Evolutionary conservation across 1,284 basidiomycete species (phyloP).

Genomic region (Pascua guehoae): DNA sequence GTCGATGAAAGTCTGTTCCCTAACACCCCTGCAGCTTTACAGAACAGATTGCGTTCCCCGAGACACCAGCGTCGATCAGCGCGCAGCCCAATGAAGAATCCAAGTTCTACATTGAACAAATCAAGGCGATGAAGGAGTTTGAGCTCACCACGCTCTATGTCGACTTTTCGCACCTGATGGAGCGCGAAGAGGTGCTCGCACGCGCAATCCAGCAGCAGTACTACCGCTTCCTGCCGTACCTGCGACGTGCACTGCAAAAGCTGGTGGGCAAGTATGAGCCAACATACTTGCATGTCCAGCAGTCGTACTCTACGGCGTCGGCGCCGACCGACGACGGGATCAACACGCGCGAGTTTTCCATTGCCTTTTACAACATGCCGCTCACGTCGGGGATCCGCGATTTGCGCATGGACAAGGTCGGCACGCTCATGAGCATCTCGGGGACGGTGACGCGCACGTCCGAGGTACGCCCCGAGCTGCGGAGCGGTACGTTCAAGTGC

Average conservation of each 20-base stretch:
- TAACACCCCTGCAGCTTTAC: slow-evolving; percentile 62
- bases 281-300: slow-evolving; percentile 87
- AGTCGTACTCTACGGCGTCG: slow-evolving; percentile 35
- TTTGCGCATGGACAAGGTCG: slow-evolving; percentile 86
- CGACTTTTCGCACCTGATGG: slow-evolving; percentile 86
- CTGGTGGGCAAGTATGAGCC: slow-evolving; percentile 84
- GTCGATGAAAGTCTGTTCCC: not conserved
- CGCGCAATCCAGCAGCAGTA: slow-evolving; percentile 91
- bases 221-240: slow-evolving; percentile 92
- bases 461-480: slow-evolving; percentile 92
- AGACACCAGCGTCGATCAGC: slow-evolving; percentile 69
- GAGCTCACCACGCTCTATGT: slow-evolving; percentile 93
- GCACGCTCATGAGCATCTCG: slow-evolving; percentile 85
- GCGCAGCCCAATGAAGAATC: slow-evolving; percentile 45
- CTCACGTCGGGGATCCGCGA: slow-evolving; percentile 94
- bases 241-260: slow-evolving; percentile 83
- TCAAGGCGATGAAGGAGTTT: slow-evolving; percentile 87
- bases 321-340: slow-evolving; percentile 62
- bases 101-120: slow-evolving; percentile 80
- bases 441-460: slow-evolving; percentile 97
- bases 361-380: slow-evolving; percentile 95
- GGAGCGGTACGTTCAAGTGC: slow-evolving; percentile 91
- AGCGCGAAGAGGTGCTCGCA: slow-evolving; percentile 81
- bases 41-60: slow-evolving; percentile 66
- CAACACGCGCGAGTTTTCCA: slow-evolving; percentile 85